phyloP scores from a whole-genome alignment of 2,329 filamentous ascomycete species.

The Pseudogymnoascus sp. region DNA sequence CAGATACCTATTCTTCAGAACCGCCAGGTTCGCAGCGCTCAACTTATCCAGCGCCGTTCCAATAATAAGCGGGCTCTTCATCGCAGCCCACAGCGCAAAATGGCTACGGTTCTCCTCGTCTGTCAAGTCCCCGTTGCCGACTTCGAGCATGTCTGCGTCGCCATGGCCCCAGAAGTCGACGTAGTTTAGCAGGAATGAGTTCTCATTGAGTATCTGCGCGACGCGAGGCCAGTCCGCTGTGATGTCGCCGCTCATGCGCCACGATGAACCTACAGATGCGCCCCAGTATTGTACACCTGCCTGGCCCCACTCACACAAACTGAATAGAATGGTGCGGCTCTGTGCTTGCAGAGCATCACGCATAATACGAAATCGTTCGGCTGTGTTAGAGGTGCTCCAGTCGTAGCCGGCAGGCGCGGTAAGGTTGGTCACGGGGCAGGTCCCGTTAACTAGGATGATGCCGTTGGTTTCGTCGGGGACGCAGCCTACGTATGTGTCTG shows the following conservation, averaged over 20 bases:
- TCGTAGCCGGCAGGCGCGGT: constrained; percentile 42
- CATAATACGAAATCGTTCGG: constrained; percentile 24
- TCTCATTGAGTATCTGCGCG: constrained; percentile 41
- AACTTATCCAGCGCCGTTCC: constrained; percentile 19
- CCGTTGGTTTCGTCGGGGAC: constrained; percentile 32
- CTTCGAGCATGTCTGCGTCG: constrained; percentile 31
- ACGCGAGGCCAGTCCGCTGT: constrained; percentile 28
- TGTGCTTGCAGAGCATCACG: constrained; percentile 30
- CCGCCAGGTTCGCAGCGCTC: constrained; percentile 26
- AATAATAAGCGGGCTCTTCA: constrained; percentile 23
- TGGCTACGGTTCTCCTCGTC: constrained; percentile 36
- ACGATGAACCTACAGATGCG: constrained; percentile 29
- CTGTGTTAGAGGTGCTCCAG: constrained; percentile 35
- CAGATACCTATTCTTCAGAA: constrained; percentile 20
- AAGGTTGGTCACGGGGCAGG: constrained; percentile 29
- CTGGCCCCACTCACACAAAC: constrained; percentile 42
- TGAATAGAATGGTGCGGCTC: constrained; percentile 33
- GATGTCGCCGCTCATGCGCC: constrained; percentile 34
- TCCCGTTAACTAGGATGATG: constrained; percentile 31
- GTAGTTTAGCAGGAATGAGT: constrained; percentile 38
- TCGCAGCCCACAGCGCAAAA: constrained; percentile 23
- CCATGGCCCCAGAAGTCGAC: constrained; percentile 43
- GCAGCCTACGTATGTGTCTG: constrained; percentile 33
- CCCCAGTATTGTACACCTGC: constrained; percentile 37
- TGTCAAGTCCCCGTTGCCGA: constrained; percentile 20